These are phyloP conservation scores for Aphanocladium album DNA, from an alignment of 2,329 filamentous ascomycete species.

Conservation along the genomic window DNA sequence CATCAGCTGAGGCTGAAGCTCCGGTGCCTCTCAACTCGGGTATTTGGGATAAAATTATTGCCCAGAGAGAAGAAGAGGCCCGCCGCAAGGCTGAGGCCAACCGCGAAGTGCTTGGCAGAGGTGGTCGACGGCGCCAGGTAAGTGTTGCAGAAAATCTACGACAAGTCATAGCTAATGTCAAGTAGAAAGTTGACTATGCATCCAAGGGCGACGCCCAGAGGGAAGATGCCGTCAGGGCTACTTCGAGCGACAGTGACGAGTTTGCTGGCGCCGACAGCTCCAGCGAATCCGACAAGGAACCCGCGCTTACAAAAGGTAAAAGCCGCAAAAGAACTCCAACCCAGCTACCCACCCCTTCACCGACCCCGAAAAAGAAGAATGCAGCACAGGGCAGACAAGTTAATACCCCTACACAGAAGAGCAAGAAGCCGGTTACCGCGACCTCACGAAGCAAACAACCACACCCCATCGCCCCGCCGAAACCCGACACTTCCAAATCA, in stretches of 20 bases:
- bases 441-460: slow-evolving; percentile 18
- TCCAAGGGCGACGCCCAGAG: neutral
- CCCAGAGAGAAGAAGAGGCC: slow-evolving; percentile 74
- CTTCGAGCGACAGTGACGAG: slow-evolving; percentile 1
- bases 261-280: slow-evolving; percentile 1
- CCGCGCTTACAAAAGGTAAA: slow-evolving; percentile 31
- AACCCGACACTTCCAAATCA: slow-evolving; percentile 13
- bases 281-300: slow-evolving; percentile 18
- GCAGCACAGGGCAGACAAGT: slow-evolving; percentile 22
- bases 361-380: slow-evolving; percentile 22
- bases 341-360: slow-evolving; percentile 21
- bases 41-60: slow-evolving; percentile 87
- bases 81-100: slow-evolving; percentile 63
- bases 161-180: neutral
- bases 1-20: slow-evolving; percentile 46
- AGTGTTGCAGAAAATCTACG: slow-evolving; percentile 12
- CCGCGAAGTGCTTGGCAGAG: slow-evolving; percentile 75
- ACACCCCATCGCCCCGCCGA: slow-evolving; percentile 11
- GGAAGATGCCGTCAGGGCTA: neutral
- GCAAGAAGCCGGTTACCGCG: slow-evolving; percentile 19
- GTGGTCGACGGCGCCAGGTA: slow-evolving; percentile 62
- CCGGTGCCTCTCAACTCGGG: slow-evolving; percentile 55
- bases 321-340: slow-evolving; percentile 22
- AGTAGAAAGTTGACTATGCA: slow-evolving; percentile 32
- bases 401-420: slow-evolving; percentile 30